Evolutionary conservation across 148 eudicot species (phyloP).

Genomic region (Vaccinium vitisidaea): DNA sequence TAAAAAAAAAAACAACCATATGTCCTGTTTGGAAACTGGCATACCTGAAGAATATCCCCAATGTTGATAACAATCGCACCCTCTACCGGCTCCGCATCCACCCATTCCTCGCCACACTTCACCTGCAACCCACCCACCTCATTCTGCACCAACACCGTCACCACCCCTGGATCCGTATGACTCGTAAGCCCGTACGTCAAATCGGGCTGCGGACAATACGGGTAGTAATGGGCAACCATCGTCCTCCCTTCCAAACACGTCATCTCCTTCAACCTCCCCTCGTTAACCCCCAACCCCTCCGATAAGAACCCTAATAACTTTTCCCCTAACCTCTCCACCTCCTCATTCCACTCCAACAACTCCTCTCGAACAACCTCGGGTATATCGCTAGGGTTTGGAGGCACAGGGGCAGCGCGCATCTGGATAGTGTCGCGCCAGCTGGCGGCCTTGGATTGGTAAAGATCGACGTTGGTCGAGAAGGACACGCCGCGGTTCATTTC

Average conservation of each 20-base stretch:
- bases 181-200: constrained; percentile 34
- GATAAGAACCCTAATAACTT: constrained; percentile 26
- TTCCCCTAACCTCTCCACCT: constrained; percentile 20
- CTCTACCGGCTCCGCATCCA: constrained; percentile 29
- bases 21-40: not conserved
- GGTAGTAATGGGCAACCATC: constrained; percentile 37
- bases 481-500: constrained; percentile 27
- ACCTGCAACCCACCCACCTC: constrained; percentile 39
- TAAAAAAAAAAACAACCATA: not conserved
- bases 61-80: constrained; percentile 40
- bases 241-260: constrained; percentile 32
- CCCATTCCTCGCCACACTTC: constrained; percentile 38
- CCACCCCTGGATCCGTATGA: constrained; percentile 42
- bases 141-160: constrained; percentile 41
- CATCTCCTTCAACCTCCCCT: constrained; percentile 29
- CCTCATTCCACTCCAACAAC: constrained; percentile 31
- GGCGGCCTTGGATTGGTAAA: constrained; percentile 58
- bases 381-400: constrained; percentile 20
- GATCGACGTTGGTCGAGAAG: constrained; percentile 53
- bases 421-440: constrained; percentile 73
- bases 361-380: constrained; percentile 34
- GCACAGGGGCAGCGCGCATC: constrained; percentile 30
- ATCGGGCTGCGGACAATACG: constrained; percentile 42
- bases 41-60: constrained; percentile 47
- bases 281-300: constrained; percentile 35